Base-by-base conservation (phyloP, 768 basidiomycete species). In the Suillus americanus region DNA sequence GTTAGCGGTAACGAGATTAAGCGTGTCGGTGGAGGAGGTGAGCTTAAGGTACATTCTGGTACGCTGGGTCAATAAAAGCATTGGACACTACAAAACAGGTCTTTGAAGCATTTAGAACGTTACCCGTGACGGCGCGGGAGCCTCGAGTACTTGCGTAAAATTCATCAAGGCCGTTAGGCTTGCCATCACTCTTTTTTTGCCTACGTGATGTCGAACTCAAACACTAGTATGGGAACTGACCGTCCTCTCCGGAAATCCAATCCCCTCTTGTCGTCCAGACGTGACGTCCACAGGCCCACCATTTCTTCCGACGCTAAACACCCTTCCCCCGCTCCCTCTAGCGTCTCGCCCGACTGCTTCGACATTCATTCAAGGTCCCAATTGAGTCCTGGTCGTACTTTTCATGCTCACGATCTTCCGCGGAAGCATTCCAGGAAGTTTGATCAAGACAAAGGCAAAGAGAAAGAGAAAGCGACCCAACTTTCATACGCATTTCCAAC, bases 181-280 rank as follows among this genome's bases (percentile, higher is more conserved):
- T 40, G 40, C 16, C 30, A 38, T 54, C 53, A 23, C 28, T 6
- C 25, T 37, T 28, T 60, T 28, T 60, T 28, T 64, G 35, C 51
- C 46, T n/a, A 61, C 62, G 46, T 69, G 50, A 72, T 75, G 70
- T 67, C 68, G 10, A 63, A 64, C 53, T 62, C 51, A 55, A 62
- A 69, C 55, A 40, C 45, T 63, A 54, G 53, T 46, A 62, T 60
- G 66, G 63, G 64, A 64, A 40, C 60, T 40, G 69, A 80, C 46
- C 83, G 80, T 63, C 74, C 75, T 33, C 83, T 86, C 18, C 80
- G 81, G 65, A 86, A 85, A 74, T 86, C 81, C 68, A 76, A 81
- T 25, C 86, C 88, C 9, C 85, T 87, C 71, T 72, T 87, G 40
- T 88, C 88, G 33, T 77, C 86, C 56, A 78, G 81, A 65, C 81